A percentile compares a stretch with the other conserved stretches of the same genome.
Conservation (phyloP, 129 eudicot species). For the Arctium lappa region DNA sequence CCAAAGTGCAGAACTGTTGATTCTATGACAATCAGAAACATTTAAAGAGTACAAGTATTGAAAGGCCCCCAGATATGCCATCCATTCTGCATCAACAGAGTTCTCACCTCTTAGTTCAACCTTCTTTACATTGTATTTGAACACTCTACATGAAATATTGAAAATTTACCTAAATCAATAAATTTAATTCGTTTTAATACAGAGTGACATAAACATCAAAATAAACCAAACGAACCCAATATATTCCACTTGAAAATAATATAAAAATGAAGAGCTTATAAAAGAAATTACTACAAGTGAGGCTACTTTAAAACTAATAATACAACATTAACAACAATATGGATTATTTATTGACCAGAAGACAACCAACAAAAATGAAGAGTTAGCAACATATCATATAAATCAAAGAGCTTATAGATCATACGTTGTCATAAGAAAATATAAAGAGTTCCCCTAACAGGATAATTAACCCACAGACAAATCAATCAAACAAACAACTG, state of each 20-base stretch:
- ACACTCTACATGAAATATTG: slow-evolving; percentile 49
- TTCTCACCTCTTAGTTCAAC: slow-evolving; percentile 76
- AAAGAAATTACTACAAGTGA: background rate
- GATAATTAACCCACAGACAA: background rate
- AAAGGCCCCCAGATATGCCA: slow-evolving; percentile 89
- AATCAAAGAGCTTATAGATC: background rate
- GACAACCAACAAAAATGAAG: background rate
- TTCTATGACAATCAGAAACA: slow-evolving; percentile 61
- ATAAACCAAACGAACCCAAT: background rate
- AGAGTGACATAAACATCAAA: background rate
- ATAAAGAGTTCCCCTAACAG: background rate
- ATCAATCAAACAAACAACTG: background rate
- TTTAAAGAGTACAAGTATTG: slow-evolving; percentile 57
- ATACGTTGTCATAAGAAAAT: background rate
- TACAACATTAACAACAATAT: background rate
- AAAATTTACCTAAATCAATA: background rate
- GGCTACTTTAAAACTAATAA: background rate
- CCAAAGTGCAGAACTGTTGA: slow-evolving; percentile 87
- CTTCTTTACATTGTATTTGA: slow-evolving; percentile 69
- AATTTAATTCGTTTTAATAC: background rate
- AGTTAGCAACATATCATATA: background rate
- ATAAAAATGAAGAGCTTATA: background rate
- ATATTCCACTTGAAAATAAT: background rate
- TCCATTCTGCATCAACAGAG: slow-evolving; percentile 95
- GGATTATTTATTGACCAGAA: slow-evolving; percentile 1